Conservation (phyloP, 441 rosid species). For the Croton laevigatus region DNA sequence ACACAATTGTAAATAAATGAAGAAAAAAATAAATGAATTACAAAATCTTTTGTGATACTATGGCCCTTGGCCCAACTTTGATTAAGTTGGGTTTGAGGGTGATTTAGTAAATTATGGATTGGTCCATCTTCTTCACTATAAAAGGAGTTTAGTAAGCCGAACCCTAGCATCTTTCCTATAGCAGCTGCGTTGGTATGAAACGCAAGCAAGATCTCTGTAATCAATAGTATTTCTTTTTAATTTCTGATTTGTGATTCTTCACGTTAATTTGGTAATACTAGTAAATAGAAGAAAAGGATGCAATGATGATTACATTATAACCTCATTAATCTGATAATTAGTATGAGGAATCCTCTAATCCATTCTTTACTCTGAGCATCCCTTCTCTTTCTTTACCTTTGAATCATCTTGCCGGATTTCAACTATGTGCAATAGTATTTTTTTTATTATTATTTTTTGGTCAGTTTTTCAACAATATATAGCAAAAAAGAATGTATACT, state of each 20-base stretch:
- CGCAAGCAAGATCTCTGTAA: neutral
- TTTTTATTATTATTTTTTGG: too few relatives aligned
- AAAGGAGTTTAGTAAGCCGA: neutral
- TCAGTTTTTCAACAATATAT: too few relatives aligned
- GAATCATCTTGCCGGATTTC: too few relatives aligned
- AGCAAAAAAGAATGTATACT: too few relatives aligned
- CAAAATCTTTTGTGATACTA: too few relatives aligned
- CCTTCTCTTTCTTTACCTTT: conserved; percentile 14
- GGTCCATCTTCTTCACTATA: neutral
- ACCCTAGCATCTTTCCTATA: neutral
- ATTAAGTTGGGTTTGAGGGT: too few relatives aligned
- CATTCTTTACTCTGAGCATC: conserved; percentile 37
- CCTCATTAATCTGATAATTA: conserved; percentile 44
- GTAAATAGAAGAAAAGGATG: conserved; percentile 18
- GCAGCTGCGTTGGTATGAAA: neutral
- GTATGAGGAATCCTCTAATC: conserved; percentile 31
- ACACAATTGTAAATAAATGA: too few relatives aligned
- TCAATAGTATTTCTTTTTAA: neutral
- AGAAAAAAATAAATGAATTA: too few relatives aligned
- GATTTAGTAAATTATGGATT: too few relatives aligned
- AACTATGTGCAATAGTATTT: too few relatives aligned
- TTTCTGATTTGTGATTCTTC: neutral
- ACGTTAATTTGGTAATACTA: too few relatives aligned
- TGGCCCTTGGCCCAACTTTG: too few relatives aligned
- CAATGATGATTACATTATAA: conserved; percentile 32